Conservation (phyloP, 2,329 filamentous ascomycete genomes). For the Xylariales sp. region DNA sequence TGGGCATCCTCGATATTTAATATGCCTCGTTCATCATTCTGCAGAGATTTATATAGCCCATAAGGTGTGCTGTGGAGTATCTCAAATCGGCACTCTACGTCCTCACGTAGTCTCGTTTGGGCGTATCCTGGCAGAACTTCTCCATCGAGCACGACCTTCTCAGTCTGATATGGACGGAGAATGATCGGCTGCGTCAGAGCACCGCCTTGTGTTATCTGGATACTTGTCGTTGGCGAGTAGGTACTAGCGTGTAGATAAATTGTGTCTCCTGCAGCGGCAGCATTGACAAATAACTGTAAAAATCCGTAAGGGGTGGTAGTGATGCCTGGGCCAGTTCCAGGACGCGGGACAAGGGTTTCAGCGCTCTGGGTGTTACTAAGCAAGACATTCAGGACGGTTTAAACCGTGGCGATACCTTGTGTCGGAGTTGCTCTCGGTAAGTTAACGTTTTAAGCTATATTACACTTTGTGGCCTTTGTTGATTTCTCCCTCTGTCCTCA, state of each 20-base stretch:
- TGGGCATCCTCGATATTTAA: conserved; percentile 40
- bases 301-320: conserved; percentile 36
- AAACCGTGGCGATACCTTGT: no score
- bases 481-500: conserved; percentile 7
- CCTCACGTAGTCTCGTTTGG: no score
- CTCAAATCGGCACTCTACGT: neutral
- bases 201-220: conserved; percentile 41
- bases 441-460: no score
- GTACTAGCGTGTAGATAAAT: conserved; percentile 40
- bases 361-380: conserved; percentile 14
- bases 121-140: conserved; percentile 29
- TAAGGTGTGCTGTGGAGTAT: conserved; percentile 31
- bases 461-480: conserved; percentile 3
- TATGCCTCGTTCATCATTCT: conserved; percentile 38
- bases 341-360: conserved; percentile 41
- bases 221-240: conserved; percentile 40
- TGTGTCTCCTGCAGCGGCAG: conserved; percentile 39
- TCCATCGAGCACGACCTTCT: conserved; percentile 42
- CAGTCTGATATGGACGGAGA: conserved; percentile 35
- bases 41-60: conserved; percentile 32
- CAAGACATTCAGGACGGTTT: no score
- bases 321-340: conserved; percentile 34
- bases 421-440: no score
- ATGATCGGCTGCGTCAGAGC: conserved; percentile 35
- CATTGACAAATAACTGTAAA: conserved; percentile 41